Conservation (phyloP, 768 basidiomycete species). For the Kwoniella europaea region DNA sequence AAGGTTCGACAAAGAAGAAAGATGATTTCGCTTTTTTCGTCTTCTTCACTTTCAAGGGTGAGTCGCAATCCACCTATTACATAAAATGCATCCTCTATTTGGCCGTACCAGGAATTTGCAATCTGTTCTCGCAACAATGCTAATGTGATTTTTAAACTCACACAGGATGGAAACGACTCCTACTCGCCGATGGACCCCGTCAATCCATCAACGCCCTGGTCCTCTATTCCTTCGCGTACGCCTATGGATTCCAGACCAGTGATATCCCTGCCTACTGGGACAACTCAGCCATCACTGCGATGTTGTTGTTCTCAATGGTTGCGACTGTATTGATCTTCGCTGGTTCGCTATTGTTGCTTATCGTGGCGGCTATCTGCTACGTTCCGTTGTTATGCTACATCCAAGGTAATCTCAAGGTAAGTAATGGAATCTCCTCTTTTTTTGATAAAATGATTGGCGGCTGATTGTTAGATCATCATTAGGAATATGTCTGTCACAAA, state of each 20-base stretch:
- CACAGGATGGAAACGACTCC: conserved; percentile 72
- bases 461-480: not conserved
- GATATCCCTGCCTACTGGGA: conserved; percentile 62
- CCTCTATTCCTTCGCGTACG: conserved; percentile 85
- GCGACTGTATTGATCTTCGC: conserved; percentile 88
- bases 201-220: conserved; percentile 97
- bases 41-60: conserved; percentile 99
- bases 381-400: conserved; percentile 95
- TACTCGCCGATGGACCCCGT: conserved; percentile 93
- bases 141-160: too few species aligned
- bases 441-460: not conserved
- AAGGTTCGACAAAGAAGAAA: conserved; percentile 90
- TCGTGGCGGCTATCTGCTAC: conserved; percentile 84
- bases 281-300: conserved; percentile 74
- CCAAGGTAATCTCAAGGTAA: conserved; percentile 92
- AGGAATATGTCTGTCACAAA: conserved; percentile 99
- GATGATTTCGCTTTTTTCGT: conserved; percentile 99
- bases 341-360: conserved; percentile 78
- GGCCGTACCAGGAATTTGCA: too few species aligned
- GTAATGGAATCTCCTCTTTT: conserved; percentile 23
- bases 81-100: not conserved
- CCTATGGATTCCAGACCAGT: conserved; percentile 74
- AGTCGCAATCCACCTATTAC: conserved; percentile 38
- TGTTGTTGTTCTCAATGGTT: conserved; percentile 82
- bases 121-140: too few species aligned